Percentiles rank a stretch among this genome's conserved stretches.
Evolutionary conservation across 495 filamentous ascomycete species (phyloP).

Genomic region (Trichoderma reesei): DNA sequence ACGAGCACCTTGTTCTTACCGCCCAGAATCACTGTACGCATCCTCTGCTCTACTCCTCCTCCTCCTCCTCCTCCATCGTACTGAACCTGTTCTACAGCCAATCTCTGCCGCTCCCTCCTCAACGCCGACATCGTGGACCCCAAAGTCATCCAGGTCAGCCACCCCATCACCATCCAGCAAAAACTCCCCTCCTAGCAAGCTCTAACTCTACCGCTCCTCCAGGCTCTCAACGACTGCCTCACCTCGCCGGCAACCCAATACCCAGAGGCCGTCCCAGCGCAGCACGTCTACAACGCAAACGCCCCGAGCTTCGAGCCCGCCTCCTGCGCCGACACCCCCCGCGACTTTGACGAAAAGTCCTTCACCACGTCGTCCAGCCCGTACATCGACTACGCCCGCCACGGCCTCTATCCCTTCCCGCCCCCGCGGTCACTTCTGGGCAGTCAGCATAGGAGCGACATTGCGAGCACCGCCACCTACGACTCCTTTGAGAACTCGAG

Average conservation of each 20-base stretch:
- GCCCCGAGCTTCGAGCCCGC: background rate
- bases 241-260: background rate
- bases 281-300: background rate
- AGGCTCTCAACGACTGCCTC: background rate
- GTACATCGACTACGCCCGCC: conserved; percentile 6
- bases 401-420: background rate
- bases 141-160: background rate
- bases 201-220: background rate
- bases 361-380: background rate
- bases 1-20: conserved; percentile 42
- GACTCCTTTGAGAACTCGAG: background rate
- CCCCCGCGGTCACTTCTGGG: background rate
- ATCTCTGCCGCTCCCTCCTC: background rate
- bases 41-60: background rate
- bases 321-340: background rate
- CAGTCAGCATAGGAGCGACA: background rate
- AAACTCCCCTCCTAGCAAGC: background rate
- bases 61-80: background rate
- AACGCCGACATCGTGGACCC: background rate
- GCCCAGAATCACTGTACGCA: conserved; percentile 6
- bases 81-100: background rate
- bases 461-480: background rate
- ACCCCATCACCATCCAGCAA: background rate
- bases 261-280: background rate
- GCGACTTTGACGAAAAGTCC: background rate